Conservation (phyloP, 2,329 filamentous ascomycete genomes). For the Colletotrichum salicis region DNA sequence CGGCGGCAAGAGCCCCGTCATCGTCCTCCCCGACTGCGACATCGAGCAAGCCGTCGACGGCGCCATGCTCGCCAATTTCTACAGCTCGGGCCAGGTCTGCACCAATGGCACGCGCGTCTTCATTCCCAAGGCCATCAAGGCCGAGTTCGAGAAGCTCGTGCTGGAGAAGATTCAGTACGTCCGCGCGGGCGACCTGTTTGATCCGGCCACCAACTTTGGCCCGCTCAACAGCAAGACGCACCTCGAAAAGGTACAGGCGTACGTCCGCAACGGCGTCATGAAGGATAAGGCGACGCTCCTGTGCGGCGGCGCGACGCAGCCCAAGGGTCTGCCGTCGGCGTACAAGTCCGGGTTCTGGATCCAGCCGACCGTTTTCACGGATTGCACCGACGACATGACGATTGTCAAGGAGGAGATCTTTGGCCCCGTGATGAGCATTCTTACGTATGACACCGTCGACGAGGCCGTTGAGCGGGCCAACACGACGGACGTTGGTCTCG, state of each 20-base stretch:
- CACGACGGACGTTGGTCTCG: conserved; percentile 79
- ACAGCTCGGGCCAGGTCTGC: conserved; percentile 90
- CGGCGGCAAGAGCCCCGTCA: conserved; percentile 84
- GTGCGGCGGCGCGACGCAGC: conserved; percentile 74
- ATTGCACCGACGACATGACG: conserved; percentile 85
- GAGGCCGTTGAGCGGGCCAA: conserved; percentile 81
- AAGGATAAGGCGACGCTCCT: conserved; percentile 79
- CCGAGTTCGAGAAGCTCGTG: conserved; percentile 74
- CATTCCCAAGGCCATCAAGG: conserved; percentile 73
- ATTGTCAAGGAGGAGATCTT: conserved; percentile 89
- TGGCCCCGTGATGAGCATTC: conserved; percentile 85
- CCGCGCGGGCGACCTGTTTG: conserved; percentile 78
- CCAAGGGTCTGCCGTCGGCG: conserved; percentile 56
- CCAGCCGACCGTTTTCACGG: conserved; percentile 83
- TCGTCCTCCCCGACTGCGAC: conserved; percentile 83
- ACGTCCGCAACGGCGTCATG: conserved; percentile 80
- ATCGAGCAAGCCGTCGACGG: conserved; percentile 85
- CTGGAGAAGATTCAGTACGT: conserved; percentile 82
- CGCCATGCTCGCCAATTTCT: conserved; percentile 95
- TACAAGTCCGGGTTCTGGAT: conserved; percentile 82
- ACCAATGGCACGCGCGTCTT: conserved; percentile 93
- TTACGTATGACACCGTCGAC: conserved; percentile 77
- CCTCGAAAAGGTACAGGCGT: conserved; percentile 79
- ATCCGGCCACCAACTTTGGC: conserved; percentile 81
- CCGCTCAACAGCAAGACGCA: conserved; percentile 82